Evolutionary conservation across 257 asterid species (phyloP), one percentile per base, ranked within the genome.

Genomic region (Gentiana macrophylla): DNA sequence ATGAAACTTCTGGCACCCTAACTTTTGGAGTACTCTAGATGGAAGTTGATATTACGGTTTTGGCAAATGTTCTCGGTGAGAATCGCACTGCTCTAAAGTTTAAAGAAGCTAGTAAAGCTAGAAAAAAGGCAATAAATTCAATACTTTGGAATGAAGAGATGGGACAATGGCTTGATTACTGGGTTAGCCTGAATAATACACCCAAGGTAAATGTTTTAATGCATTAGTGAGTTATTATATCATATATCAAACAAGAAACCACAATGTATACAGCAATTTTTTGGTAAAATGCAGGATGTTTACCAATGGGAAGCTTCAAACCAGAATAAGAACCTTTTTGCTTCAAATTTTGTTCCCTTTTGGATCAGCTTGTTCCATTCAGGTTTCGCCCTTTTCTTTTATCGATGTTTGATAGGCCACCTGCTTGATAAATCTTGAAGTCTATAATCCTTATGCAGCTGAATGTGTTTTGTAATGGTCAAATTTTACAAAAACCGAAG

Each of bases 101-200:
- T 66, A 65, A 33, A 8, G 67, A 81, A 66, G 91, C 85, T 66
- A 75, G 94, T 37, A 55, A 63, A 70, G 74, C 79, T 49, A 70
- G 95, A 58, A 71, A 81, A 53, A 76, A 56, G 66, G 89, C 99
- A 7, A 81, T 92, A 45, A 59, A 79, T 59, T 74, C 94, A 56
- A 56, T 88, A 44, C 56, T 85, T 11, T 92, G 99, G 99, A 83
- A 81, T 4, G 3, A 60, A 1, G 89, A 83, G 61, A 81, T 59
- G 80, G 71, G 81, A 13, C 99, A 92, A 35, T 92, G 99, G 99
- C 73, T 79, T 36, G 99, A 92, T 76, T 88, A 85, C 79, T 85
- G 95, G 95, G 68, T 92, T 55, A 46, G 12, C 37, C 62, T 67
- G 50, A 61, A 67, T 53, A 52, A 57, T 36, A 59, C 64, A 32